Base-by-base conservation (phyloP, 371 early-diverging fungal species). In the Lichtheimia ramosa region DNA sequence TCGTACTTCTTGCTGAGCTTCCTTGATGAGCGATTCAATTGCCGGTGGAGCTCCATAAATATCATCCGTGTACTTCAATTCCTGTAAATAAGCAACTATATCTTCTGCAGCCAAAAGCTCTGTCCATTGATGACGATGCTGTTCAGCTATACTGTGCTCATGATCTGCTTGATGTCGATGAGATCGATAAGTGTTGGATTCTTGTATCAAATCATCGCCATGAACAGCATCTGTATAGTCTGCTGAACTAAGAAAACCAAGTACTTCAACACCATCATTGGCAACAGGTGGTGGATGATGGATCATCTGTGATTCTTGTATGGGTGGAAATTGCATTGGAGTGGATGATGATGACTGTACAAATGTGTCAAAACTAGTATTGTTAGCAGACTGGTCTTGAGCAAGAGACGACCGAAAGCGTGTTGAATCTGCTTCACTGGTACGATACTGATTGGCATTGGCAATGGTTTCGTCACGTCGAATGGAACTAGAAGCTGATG, bases 131-230 rank as follows among this genome's bases (percentile, higher is more conserved):
- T 59, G 43, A 7, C 56, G 27, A 5, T 57, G 54, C 15, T 46
- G 21, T 49, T 77, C 71, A 3, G 71, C 65, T 14, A 77, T 12
- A 34, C 62, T 69, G 27, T 73, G 71, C 20, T 70, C 64, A 43
- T 64, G 66, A 52, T 77, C 77, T n/a, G 52, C 1, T 55, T 74
- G 69, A 25, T 77, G 77, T 15, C 64, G 68, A 56, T 71, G 65
- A 21, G 65, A 65, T 5, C 24, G 42, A 23, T 71, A 73, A 1
- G 61, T 40, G 12, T 21, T 62, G 1, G 77, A 73, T 15, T 65
- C 63, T 2, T 63, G 56, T 40, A 48, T 51, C 42, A 77, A 54
- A 57, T 74, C 74, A n/a, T 74, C 74, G 8, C 62, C 61, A 41
- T 77, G 39, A 1, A 79, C 48, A 10, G 49, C 54, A 28, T 79